phyloP scores from a whole-genome alignment of 805 yeast genomes.

The Candida silvicultrix region DNA sequence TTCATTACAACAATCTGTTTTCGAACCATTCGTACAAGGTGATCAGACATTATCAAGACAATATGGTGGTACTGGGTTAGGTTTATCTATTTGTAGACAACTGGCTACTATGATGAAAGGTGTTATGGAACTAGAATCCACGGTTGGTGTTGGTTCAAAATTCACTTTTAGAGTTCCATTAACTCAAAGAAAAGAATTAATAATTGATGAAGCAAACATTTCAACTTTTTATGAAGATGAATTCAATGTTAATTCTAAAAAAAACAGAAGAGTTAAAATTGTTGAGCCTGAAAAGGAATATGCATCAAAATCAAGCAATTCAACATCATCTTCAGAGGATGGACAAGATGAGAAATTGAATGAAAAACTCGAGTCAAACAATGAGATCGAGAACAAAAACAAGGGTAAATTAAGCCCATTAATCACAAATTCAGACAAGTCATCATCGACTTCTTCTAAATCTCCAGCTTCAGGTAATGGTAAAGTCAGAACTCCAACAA shows the following conservation, averaged over 20 bases:
- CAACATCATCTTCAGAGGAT: too few species aligned
- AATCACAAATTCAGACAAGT: neutral
- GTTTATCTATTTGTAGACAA: constrained; percentile 84
- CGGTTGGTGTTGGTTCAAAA: constrained; percentile 76
- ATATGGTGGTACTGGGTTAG: constrained; percentile 95
- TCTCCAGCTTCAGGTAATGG: neutral
- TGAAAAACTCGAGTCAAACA: neutral
- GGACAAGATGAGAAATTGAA: too few species aligned
- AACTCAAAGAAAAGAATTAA: constrained; percentile 39
- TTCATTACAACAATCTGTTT: constrained; percentile 73
- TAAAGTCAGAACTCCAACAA: constrained; percentile 1
- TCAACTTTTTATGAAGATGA: constrained; percentile 55
- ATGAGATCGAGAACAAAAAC: too few species aligned
- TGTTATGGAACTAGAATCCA: constrained; percentile 64
- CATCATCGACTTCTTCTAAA: neutral
- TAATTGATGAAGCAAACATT: constrained; percentile 22
- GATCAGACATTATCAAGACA: constrained; percentile 89
- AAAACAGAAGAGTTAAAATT: constrained; percentile 39
- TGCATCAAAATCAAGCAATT: neutral
- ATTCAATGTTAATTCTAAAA: constrained; percentile 49
- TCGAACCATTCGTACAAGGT: constrained; percentile 96
- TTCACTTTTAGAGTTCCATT: constrained; percentile 78
- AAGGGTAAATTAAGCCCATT: neutral
- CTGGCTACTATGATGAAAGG: constrained; percentile 91
- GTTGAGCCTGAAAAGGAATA: constrained; percentile 18